These are phyloP conservation scores for Venturia effusa DNA, from an alignment of 2,329 filamentous ascomycete genomes.

Conservation along the genomic window DNA sequence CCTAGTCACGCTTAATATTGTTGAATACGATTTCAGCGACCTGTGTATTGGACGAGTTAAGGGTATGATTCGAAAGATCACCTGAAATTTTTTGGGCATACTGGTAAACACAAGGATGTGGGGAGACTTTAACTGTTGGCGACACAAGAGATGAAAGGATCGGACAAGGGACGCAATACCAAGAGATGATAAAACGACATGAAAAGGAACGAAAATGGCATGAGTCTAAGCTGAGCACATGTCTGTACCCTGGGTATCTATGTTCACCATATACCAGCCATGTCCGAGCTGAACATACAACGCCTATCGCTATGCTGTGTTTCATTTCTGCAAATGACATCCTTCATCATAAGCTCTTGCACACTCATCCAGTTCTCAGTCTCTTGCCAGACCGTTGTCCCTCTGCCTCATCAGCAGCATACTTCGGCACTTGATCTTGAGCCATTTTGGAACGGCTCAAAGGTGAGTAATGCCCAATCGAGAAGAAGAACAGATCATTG, in stretches of 20 bases:
- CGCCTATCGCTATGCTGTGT: neutral
- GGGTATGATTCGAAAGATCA: no score
- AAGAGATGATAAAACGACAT: no score
- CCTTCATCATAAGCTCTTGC: neutral
- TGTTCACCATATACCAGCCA: neutral
- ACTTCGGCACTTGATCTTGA: neutral
- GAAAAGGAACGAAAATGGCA: neutral
- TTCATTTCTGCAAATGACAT: neutral
- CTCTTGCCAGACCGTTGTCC: conserved; percentile 8
- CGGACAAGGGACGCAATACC: no score
- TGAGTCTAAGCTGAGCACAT: neutral
- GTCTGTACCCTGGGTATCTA: neutral
- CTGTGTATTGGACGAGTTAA: no score
- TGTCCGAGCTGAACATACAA: neutral
- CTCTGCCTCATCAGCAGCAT: neutral
- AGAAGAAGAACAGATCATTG: conserved; percentile 9
- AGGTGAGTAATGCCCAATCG: neutral
- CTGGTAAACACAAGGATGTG: no score
- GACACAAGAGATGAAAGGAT: no score
- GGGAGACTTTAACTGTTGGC: no score
- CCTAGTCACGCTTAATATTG: no score
- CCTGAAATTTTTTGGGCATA: no score
- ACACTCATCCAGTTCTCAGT: conserved; percentile 7
- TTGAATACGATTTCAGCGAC: no score
- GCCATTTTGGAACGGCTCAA: neutral